These are phyloP conservation scores for Arxiozyma bovina DNA, from an alignment of 1,139 yeast species.

Conservation along the genomic window DNA sequence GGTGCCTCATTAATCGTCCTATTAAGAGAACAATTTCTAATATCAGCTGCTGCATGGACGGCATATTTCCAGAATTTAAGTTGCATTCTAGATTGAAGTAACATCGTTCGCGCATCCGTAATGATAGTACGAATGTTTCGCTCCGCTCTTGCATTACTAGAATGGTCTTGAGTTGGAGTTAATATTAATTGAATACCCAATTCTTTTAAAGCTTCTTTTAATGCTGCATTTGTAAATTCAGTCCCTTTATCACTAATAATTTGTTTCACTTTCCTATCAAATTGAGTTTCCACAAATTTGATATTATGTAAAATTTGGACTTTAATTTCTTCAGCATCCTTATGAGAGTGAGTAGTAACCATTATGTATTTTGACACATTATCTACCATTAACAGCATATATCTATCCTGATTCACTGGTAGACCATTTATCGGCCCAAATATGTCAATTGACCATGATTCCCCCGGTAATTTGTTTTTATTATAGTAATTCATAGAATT, in stretches of 20 bases:
- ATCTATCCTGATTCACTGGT: background rate
- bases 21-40: conserved; percentile 3
- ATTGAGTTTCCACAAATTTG: conserved; percentile 1
- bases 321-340: background rate
- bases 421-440: conserved; percentile 4
- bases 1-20: conserved; percentile 1
- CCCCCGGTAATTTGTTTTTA: conserved; percentile 1
- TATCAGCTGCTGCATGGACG: conserved; percentile 2
- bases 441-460: conserved; percentile 5
- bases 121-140: conserved; percentile 3
- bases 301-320: conserved; percentile 3
- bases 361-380: conserved; percentile 3
- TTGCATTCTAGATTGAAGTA: conserved; percentile 1
- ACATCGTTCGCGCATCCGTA: conserved; percentile 2
- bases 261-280: conserved; percentile 2
- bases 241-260: conserved; percentile 2
- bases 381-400: conserved; percentile 7
- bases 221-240: conserved; percentile 2
- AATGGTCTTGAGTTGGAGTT: conserved; percentile 4
- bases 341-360: background rate
- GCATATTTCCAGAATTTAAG: conserved; percentile 7
- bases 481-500: conserved; percentile 6
- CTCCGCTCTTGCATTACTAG: conserved; percentile 6
- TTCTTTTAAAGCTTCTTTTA: background rate
- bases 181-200: background rate